Percentiles rank a stretch among this genome's conserved stretches.
These are phyloP conservation scores for Tulasnella sp. DNA, from an alignment of 768 basidiomycete genomes.

Conservation along the genomic window DNA sequence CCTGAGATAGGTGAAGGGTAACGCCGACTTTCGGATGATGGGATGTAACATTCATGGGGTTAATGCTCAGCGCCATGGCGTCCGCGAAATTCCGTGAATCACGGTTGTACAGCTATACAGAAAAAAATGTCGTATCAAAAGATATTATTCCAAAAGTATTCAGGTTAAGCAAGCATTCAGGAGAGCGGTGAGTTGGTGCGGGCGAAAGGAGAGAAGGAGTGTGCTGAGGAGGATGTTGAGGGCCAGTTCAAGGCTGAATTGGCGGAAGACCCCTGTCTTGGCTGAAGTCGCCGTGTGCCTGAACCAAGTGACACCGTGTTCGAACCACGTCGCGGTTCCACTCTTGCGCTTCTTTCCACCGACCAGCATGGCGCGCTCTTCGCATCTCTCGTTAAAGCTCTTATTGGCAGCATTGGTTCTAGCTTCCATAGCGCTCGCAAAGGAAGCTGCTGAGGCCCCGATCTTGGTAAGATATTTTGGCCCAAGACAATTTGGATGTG, in stretches of 20 bases:
- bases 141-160: background rate
- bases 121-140: background rate
- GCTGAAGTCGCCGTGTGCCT: constrained; percentile 15
- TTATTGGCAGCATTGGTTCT: background rate
- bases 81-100: background rate
- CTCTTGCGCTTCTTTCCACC: background rate
- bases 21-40: constrained; percentile 77
- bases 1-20: constrained; percentile 55
- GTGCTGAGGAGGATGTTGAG: constrained; percentile 3
- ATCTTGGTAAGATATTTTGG: background rate
- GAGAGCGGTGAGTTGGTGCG: background rate
- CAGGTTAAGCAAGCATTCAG: background rate
- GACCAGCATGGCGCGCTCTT: constrained; percentile 5
- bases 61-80: background rate
- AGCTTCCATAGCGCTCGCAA: constrained; percentile 12
- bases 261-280: constrained; percentile 20
- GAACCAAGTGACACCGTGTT: constrained; percentile 4
- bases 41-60: constrained; percentile 76
- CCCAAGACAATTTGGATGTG: constrained; percentile 7
- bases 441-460: background rate
- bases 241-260: constrained; percentile 3
- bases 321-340: background rate
- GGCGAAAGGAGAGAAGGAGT: background rate
- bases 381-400: constrained; percentile 10
- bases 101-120: background rate